These are phyloP conservation scores for Vanrija pseudolonga DNA, from an alignment of 1,284 basidiomycete species.

Conservation along the genomic window DNA sequence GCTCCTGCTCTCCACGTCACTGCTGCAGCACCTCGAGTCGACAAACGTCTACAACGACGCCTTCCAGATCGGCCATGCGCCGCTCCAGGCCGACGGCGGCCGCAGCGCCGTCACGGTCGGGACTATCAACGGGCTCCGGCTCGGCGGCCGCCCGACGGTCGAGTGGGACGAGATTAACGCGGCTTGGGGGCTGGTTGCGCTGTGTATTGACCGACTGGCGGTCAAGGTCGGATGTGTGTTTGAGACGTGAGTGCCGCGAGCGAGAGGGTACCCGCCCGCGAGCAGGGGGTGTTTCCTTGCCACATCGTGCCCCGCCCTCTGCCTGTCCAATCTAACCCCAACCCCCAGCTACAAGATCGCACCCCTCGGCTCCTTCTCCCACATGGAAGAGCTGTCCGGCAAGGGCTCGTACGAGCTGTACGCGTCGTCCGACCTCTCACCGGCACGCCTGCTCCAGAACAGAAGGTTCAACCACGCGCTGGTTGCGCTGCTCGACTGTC, in stretches of 20 bases:
- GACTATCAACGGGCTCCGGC: conserved; percentile 90
- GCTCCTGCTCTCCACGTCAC: conserved; percentile 42
- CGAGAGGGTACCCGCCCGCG: too few species aligned
- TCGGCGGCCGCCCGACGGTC: conserved; percentile 81
- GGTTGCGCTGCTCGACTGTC: conserved; percentile 90
- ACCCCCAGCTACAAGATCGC: conserved; percentile 70
- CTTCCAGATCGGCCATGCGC: conserved; percentile 86
- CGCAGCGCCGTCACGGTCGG: conserved; percentile 67
- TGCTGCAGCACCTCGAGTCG: conserved; percentile 63
- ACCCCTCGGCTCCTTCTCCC: conserved; percentile 88
- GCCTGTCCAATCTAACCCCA: too few species aligned
- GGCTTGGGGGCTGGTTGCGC: conserved; percentile 93
- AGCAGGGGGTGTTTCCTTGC: too few species aligned
- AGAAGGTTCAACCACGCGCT: conserved; percentile 93
- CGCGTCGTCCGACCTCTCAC: conserved; percentile 82
- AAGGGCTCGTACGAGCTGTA: conserved; percentile 81
- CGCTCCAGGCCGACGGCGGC: conserved; percentile 19
- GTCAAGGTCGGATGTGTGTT: conserved; percentile 83
- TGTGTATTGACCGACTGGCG: conserved; percentile 85
- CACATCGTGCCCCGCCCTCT: too few species aligned
- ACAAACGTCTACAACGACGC: conserved; percentile 99
- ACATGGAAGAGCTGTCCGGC: conserved; percentile 80
- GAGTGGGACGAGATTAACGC: conserved; percentile 99
- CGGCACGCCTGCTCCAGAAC: conserved; percentile 75
- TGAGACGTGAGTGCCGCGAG: conserved; percentile 61